A percentile compares a stretch with the other conserved stretches of the same genome.
Evolutionary conservation across 768 basidiomycete genomes (phyloP).

Genomic region (Tremella mesenterica): DNA sequence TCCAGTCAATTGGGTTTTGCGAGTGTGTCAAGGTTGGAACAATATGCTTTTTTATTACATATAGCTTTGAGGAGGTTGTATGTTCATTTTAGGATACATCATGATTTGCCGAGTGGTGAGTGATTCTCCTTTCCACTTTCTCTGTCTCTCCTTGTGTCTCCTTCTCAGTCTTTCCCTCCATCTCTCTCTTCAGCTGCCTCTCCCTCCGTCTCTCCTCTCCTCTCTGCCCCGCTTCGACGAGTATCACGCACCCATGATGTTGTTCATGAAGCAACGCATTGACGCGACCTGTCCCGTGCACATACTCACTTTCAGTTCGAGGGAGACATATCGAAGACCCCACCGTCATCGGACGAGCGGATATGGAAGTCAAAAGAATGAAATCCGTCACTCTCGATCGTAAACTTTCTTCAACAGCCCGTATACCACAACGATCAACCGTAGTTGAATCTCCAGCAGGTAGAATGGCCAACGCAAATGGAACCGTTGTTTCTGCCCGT

Average conservation of each 20-base stretch:
- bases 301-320: constrained; percentile 15
- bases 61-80: constrained; percentile 88
- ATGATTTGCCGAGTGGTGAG: constrained; percentile 31
- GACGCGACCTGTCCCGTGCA: too few relatives aligned
- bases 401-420: constrained; percentile 86
- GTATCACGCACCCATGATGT: too few relatives aligned
- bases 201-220: too few relatives aligned
- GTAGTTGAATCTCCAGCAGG: constrained; percentile 92
- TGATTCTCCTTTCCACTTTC: background rate
- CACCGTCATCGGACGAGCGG: background rate
- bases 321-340: constrained; percentile 15
- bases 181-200: too few relatives aligned
- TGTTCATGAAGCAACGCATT: background rate
- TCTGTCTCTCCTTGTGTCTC: too few relatives aligned
- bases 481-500: constrained; percentile 31
- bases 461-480: constrained; percentile 63
- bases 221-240: too few relatives aligned
- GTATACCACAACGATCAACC: constrained; percentile 84
- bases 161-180: too few relatives aligned
- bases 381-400: constrained; percentile 90
- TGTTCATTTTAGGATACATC: constrained; percentile 48
- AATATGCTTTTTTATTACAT: constrained; percentile 93
- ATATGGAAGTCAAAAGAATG: constrained; percentile 86
- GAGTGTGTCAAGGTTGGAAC: constrained; percentile 85
- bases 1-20: constrained; percentile 71